Conservation (phyloP, 192 early-diverging fungal species). For the Tieghemiomyces parasiticus region DNA sequence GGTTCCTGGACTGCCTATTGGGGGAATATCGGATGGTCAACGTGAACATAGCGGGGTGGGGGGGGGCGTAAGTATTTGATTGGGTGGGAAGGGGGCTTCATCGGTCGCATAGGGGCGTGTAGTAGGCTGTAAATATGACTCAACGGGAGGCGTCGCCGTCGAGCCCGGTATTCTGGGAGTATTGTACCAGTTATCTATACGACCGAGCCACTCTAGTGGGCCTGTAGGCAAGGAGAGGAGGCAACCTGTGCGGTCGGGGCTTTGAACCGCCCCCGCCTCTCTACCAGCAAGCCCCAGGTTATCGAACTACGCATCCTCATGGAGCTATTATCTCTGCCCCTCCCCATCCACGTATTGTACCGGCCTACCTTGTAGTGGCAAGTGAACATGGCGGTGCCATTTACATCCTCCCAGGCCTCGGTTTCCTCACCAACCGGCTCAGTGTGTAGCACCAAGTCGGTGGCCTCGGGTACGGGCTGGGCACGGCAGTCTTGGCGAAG, state of each 20-base stretch:
- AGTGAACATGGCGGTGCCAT: not conserved
- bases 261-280: not conserved
- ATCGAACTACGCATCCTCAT: not conserved
- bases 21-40: not conserved
- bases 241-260: not conserved
- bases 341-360: no score
- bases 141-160: not conserved
- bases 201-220: not conserved
- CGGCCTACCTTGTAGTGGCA: not conserved
- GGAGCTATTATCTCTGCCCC: not conserved
- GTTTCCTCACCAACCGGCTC: not conserved
- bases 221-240: not conserved
- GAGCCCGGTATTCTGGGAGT: not conserved
- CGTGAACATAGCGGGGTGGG: not conserved
- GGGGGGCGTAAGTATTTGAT: slow-evolving; percentile 24
- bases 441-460: slow-evolving; percentile 19
- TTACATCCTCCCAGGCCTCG: not conserved
- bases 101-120: not conserved
- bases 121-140: not conserved
- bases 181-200: not conserved
- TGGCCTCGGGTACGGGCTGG: no score
- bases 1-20: slow-evolving; percentile 14
- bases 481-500: no score
- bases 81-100: slow-evolving; percentile 25
- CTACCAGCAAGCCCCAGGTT: not conserved